phyloP scores from a whole-genome alignment of 805 yeast species.

The Priceomyces medius region DNA sequence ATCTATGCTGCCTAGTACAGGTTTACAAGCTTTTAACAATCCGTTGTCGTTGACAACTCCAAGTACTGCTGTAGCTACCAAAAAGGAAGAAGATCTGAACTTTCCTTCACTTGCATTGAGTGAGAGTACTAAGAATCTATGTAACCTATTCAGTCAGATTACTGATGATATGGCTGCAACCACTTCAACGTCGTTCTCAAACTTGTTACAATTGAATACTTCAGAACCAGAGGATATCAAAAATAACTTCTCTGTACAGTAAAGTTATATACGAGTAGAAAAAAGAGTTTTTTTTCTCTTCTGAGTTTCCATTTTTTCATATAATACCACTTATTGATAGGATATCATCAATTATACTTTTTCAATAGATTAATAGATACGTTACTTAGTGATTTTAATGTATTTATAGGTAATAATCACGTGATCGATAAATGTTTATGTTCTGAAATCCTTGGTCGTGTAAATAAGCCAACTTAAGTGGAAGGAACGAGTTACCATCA shows the following conservation, averaged over 20 bases:
- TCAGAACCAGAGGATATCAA: slow-evolving; percentile 1
- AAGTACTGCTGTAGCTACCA: slow-evolving; percentile 1
- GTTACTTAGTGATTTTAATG: too few relatives aligned
- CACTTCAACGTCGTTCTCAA: slow-evolving; percentile 16
- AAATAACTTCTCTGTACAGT: neutral
- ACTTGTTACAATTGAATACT: slow-evolving; percentile 22
- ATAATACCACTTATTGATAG: too few relatives aligned
- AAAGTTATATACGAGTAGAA: neutral
- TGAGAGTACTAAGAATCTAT: slow-evolving; percentile 30
- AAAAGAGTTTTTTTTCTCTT: neutral
- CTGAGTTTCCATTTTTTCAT: neutral
- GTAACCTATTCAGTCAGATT: slow-evolving; percentile 28
- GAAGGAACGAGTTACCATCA: slow-evolving; percentile 1
- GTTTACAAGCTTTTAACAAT: slow-evolving; percentile 1
- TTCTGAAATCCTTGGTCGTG: slow-evolving; percentile 1
- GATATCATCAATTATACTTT: too few relatives aligned
- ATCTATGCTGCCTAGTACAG: slow-evolving; percentile 1
- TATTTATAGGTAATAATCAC: neutral
- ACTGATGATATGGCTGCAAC: slow-evolving; percentile 21
- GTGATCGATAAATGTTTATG: neutral
- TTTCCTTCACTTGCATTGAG: slow-evolving; percentile 16
- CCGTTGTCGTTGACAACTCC: neutral
- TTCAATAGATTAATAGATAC: too few relatives aligned
- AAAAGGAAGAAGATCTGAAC: slow-evolving; percentile 12
- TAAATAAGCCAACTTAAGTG: neutral